Evolutionary conservation across 2,329 filamentous ascomycete genomes (phyloP), one percentile per base, ranked within the genome.

Genomic region (Penicillium sp.): DNA sequence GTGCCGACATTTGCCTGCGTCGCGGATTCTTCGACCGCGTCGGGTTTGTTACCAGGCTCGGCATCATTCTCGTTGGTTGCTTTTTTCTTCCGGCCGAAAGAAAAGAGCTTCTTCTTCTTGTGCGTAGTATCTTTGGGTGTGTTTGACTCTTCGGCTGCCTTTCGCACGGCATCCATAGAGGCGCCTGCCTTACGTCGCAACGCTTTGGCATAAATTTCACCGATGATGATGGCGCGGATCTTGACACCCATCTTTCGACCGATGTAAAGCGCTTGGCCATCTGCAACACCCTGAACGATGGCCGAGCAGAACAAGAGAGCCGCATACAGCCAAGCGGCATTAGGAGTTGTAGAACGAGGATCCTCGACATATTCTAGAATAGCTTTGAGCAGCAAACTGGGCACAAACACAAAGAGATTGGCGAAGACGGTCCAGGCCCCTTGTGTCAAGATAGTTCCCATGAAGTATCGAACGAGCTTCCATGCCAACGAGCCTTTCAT

Each of bases 171-270:
- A 51, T 96, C 88, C 25, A 74, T 75, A 12, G 81, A 78, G 6
- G 89, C 81, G 14, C 87, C 82, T 12, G 88, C 90, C 65, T 94
- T 94, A 52, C 92, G 82, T 47, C 93, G 81, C 12, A 98, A 74
- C 1, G 92, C 87, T 68, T 98, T 98, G 40, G 88, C 85, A 61
- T 98, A 98, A 31, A 98, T 92, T 57, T 98, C 92, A 38, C 92
- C 92, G 50, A 98, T 87, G 45, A 98, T 88, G 57, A 98, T 92
- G 34, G 92, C 89, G 46, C 90, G 84, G 29, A 96, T 74, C 45
- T 87, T 83, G 54, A 98, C 90, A 65, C 89, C 95, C 45, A 96
- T 85, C 64, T 88, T 95, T 39, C 92, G 83, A 11, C 92, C 92
- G 42, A 94, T 84, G 85, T 86, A 98, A 0, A 98, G 73, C 6